phyloP scores from a whole-genome alignment of 73 alveolate species.

The Paramecium sexaurelia region DNA sequence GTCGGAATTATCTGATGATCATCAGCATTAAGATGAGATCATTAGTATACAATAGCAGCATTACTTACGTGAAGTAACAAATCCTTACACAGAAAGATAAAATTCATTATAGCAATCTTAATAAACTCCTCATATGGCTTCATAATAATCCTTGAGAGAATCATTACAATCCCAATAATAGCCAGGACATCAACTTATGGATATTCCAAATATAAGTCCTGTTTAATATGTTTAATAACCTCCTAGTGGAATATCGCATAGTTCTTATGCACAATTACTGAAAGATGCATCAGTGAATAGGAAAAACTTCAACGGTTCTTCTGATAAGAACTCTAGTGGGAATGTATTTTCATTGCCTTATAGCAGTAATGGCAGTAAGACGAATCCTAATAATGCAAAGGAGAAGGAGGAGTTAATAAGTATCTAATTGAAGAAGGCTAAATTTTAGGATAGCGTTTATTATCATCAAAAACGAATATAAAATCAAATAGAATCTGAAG shows the following conservation, averaged over 20 bases:
- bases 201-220: slow-evolving; percentile 49
- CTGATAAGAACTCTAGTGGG: slow-evolving; percentile 39
- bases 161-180: background rate
- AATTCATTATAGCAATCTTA: background rate
- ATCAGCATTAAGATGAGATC: background rate
- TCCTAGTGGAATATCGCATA: slow-evolving; percentile 36
- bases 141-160: background rate
- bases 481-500: background rate
- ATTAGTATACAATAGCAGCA: background rate
- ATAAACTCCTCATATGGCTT: background rate
- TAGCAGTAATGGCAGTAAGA: slow-evolving; percentile 48
- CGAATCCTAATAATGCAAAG: background rate
- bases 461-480: background rate
- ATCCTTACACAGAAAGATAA: background rate
- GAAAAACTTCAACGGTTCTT: background rate
- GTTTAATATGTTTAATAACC: slow-evolving; percentile 7
- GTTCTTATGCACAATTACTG: background rate
- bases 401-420: slow-evolving; percentile 21
- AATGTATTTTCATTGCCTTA: slow-evolving; percentile 42
- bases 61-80: background rate
- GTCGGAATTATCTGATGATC: background rate
- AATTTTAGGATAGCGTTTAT: slow-evolving; percentile 3
- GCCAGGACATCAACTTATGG: background rate
- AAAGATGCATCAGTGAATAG: slow-evolving; percentile 26
- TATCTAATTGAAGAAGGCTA: background rate